Evolutionary conservation across 768 basidiomycete genomes (phyloP), one percentile per base, ranked within the genome.

Genomic region (Boletus tomentosulus): DNA sequence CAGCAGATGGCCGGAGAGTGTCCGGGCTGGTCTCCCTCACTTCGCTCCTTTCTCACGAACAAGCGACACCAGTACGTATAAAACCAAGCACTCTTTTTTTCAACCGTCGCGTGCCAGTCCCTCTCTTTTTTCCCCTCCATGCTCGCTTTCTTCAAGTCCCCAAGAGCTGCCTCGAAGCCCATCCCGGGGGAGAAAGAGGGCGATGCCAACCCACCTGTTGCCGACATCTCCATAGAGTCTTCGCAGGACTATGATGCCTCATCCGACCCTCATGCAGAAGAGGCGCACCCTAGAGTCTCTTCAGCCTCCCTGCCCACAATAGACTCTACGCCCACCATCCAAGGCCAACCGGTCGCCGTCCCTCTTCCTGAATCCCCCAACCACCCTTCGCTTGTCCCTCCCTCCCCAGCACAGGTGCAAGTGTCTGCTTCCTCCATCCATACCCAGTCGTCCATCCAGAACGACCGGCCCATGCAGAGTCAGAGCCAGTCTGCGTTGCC

Each of bases 401-500:
- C 65, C 1, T 57, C 60, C 11, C 38, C 51, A 5, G 30, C 19
- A 39, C 54, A 51, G 0, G 57, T 39, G 0, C 59, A 55, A 34
- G 52, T 24, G 11, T 45, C 53, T 22, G 3, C 51, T 12, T 45
- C 52, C 15, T 59, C 59, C 0, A 49, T 57, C 27, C 51, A 56
- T n/a, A 57, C 52, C 27, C 54, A 60, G 3, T 63, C 66, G 3
- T 52, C 59, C 25, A 9, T 49, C 25, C 62, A 61, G 44, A 51
- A 50, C 11, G 65, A 57, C 27, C 46, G 15, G 2, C 63, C 53
- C 11, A 51, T 59, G 56, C 66, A 67, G 35, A 64, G 56, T 19
- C 62, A 59, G 51, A 68, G 65, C 53, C 68, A 70, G 56, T 64
- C 68, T 45, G 60, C 58, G 6, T 37, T 64, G 39, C 64, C 65